Base-by-base conservation (phyloP, 371 early-diverging fungal genomes). In the Saksenaea oblongispora region DNA sequence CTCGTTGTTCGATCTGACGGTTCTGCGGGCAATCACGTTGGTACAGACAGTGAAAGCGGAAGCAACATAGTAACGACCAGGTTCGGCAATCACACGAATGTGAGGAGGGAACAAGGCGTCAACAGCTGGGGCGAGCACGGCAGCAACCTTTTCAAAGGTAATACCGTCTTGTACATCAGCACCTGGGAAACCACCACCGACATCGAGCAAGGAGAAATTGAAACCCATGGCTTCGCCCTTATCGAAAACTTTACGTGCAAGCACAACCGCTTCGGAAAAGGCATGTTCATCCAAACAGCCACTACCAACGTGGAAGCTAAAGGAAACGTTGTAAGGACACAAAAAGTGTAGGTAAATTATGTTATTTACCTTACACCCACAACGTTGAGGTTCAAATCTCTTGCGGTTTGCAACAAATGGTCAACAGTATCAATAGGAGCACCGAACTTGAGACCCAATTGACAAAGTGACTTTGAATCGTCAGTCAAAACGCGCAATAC, bases 101-200 rank as follows among this genome's bases (percentile, higher is more conserved):
- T 81, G 69, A 10, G 69, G 47, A 47, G 89, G 83, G 70, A 98
- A 96, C 65, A 87, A 67, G 14, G 74, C 66, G 66, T 94, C 93
- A 26, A 98, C 84, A 36, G 91, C 89, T 27, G 90, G 86, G 54
- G 89, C 83, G 36, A 98, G 83, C 41, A 91, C 84, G 54, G 82
- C 75, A n/a, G 96, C 97, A 14, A 97, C 89, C 63, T 91, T 87
- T 65, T 85, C 86, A 76, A 98, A 96, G 10, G 91, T 90, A 65
- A 94, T 82, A 11, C 90, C 89, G 62, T 87, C 79, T 55, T 83
- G 76, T 54, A 89, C 86, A 75, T 88, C 82, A 51, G 89, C 87
- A 54, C 95, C 93, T n/a, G 99, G 97, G 84, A 97, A 98, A 2
- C 99, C 99, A 61, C 99, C 99, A 53, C 99, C 99, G 59, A 98